Percentiles rank a stretch among this genome's conserved stretches.
phyloP scores from a whole-genome alignment of 805 yeast genomes.

The Myxozyma kluyveri region DNA sequence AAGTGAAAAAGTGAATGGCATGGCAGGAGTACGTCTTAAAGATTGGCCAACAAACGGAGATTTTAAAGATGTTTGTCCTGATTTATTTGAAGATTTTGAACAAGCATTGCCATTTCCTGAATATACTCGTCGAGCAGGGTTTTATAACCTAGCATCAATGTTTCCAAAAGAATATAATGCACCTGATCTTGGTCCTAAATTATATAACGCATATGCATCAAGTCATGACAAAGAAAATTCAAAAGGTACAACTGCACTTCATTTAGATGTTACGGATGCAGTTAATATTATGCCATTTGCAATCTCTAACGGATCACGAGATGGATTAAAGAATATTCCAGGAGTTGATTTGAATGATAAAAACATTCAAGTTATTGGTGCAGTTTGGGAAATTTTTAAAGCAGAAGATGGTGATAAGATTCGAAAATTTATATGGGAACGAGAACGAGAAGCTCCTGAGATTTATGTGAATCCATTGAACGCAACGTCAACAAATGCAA shows the following conservation, averaged over 20 bases:
- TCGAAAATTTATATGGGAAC: conserved; percentile 19
- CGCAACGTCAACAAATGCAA: conserved; percentile 8
- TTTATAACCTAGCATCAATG: conserved; percentile 21
- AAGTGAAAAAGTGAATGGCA: not conserved
- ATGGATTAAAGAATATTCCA: conserved; percentile 8
- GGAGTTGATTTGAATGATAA: conserved; percentile 3
- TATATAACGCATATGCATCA: conserved; percentile 24
- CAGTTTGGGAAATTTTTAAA: conserved; percentile 24
- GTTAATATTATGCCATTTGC: conserved; percentile 23
- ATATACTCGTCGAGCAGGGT: conserved; percentile 24
- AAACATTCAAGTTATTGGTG: conserved; percentile 12
- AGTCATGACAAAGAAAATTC: conserved; percentile 12
- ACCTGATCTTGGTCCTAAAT: conserved; percentile 28
- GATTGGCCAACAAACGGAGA: conserved; percentile 25
- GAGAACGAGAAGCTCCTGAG: conserved; percentile 23
- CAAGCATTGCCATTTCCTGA: conserved; percentile 20
- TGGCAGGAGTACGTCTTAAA: conserved; percentile 16
- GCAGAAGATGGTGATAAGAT: conserved; percentile 23
- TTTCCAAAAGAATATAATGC: conserved; percentile 22
- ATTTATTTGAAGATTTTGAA: conserved; percentile 24
- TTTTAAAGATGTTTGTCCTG: conserved; percentile 23
- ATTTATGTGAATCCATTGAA: conserved; percentile 16
- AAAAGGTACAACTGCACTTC: conserved; percentile 19
- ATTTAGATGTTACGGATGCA: conserved; percentile 27
- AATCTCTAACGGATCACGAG: conserved; percentile 13